Evolutionary conservation across 495 filamentous ascomycete species (phyloP).

Genomic region (Venustampulla echinocandica): DNA sequence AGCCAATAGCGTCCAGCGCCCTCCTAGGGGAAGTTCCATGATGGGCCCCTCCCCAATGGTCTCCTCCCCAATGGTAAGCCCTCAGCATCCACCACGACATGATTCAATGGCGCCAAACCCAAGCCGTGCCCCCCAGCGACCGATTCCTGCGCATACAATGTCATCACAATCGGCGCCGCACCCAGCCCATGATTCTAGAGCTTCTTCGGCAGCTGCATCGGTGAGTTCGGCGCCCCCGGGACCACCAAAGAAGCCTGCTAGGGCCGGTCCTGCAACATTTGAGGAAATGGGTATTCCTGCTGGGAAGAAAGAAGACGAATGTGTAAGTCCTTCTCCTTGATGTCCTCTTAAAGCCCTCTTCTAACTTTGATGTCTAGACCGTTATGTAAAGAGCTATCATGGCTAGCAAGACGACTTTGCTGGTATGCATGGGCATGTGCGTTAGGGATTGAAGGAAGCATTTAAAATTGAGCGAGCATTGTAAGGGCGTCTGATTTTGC

Average conservation of each 20-base stretch:
- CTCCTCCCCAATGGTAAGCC: background rate
- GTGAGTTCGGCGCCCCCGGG: slow-evolving; percentile 1
- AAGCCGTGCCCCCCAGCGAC: slow-evolving; percentile 1
- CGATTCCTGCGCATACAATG: background rate
- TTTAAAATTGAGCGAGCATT: slow-evolving; percentile 14
- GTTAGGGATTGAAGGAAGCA: background rate
- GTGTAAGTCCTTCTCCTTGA: slow-evolving; percentile 53
- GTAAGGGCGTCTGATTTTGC: slow-evolving; percentile 7
- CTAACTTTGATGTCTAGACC: slow-evolving; percentile 9
- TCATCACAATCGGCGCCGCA: background rate
- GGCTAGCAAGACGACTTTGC: no score
- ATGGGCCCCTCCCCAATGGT: background rate
- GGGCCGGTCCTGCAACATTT: slow-evolving; percentile 88
- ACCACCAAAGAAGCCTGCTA: slow-evolving; percentile 33
- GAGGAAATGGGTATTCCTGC: slow-evolving; percentile 94
- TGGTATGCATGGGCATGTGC: no score
- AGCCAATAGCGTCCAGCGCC: slow-evolving; percentile 13
- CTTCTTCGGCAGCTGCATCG: background rate
- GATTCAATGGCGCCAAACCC: background rate
- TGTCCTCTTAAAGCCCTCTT: background rate
- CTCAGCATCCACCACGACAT: background rate
- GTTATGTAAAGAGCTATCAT: slow-evolving; percentile 18
- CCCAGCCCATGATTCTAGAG: background rate
- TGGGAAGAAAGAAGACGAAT: slow-evolving; percentile 73
- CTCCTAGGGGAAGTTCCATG: slow-evolving; percentile 19